Base-by-base conservation (phyloP, 2,329 filamentous ascomycete species). In the Colletotrichum sp. region DNA sequence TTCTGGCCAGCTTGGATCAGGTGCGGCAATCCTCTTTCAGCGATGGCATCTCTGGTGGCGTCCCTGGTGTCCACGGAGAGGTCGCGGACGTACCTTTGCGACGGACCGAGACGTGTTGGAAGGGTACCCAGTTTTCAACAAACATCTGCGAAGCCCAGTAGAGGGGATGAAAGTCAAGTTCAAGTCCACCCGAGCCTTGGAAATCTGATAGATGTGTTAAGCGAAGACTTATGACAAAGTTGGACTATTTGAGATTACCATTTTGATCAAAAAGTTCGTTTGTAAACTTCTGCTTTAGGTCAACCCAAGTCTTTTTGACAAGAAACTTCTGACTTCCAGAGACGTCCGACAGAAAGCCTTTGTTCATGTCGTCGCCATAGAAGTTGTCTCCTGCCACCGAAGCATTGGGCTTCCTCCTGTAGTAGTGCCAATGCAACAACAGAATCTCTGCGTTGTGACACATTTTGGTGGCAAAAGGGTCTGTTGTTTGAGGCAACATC, bases 341-440 rank as follows among this genome's bases (percentile, higher is more conserved):
- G 30, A 69, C 36, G 21, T 69, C 57, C 5, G n/a, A 39, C 39
- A 69, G 55, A 12, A 74, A 70, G 10, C 66, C 68, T 15, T 57
- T 63, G 24, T 62, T 70, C 44, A 74, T 21, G 8, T 64, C 57
- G 39, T 74, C 71, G n/a, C 66, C 66, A 4, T 52, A 59, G 26
- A 68, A 70, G 30, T 28, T 10, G 15, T 74, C 59, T 2, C 49
- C 44, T 13, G 30, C 15, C 5, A 24, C 30, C 10, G 26, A 16
- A 15, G 28, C 34, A 30, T 64, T 57, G 15, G 66, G 59, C 2
- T 63, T 21, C 21, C 72, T 39, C 6, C 52, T 60, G 80, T 86
- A 90, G 78, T 90, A 90, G 65, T 89, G 87, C 89, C 89, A 90
- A 69, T 89, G 83, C 13, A 82, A 81, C 2, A 90, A 85, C 32